Base-by-base conservation (phyloP, 2,329 filamentous ascomycete species). In the Grosmannia clavigera region DNA sequence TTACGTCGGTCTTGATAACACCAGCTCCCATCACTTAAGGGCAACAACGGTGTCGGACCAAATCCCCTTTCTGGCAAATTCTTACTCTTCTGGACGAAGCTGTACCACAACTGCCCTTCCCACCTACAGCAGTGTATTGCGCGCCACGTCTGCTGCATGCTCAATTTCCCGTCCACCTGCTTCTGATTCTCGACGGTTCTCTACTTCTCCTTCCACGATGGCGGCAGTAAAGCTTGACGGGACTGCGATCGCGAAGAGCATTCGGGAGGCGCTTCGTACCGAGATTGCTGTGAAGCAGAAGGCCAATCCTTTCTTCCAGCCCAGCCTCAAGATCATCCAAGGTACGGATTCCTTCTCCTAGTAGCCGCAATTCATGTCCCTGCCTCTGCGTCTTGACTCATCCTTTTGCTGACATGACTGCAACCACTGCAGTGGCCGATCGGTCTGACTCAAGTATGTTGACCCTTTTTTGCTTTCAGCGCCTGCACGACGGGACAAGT, bases 321-420 rank as follows among this genome's bases (percentile, higher is more conserved):
- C 94, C 58, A 88, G 83, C 65, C 80, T 99, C 72, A 94, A 91
- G 73, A 99, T 99, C 72, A 87, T 99, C 66, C 94, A 99, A 83
- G 88, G 90, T 92, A 73, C 68, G 81, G 71, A 22, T 25, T n/a
- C 48, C 48, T 50, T 14, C n/a, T 54, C 29, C 3, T 12, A 12
- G 16, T 14, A 3, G 5, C 27, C 16, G 10, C 27, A n/a, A 35
- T 22, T 55, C 33, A 19, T 3, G 5, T n/a, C 19, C 19, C 5
- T 29, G 46, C 46, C 40, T 48, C 22, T 43, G 25, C 38, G 22
- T 61, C 46, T 48, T 58, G 58, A 35, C 62, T 38, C 52, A 27
- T 29, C 58, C 22, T 50, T 43, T 64, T 53, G 55, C 60, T 52
- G 25, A 38, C 14, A 31, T 19, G 35, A 46, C 43, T n/a, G 43